Percentiles rank a stretch among this genome's conserved stretches.
Evolutionary conservation across 176 grass and related monocot species (phyloP).

Genomic region (Oryza punctata): DNA sequence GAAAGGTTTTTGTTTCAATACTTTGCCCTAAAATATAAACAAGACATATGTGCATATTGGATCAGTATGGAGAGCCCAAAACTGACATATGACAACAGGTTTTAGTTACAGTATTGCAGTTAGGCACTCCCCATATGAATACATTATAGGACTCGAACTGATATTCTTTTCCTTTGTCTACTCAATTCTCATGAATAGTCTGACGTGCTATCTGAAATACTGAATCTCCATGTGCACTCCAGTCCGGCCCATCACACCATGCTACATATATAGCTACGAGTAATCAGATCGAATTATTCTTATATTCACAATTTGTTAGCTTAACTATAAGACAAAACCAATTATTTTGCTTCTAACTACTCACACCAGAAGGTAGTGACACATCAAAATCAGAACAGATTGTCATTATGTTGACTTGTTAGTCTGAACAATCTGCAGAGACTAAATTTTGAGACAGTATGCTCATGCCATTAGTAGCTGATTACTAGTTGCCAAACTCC

Average conservation of each 20-base stretch:
- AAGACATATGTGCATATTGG: neutral
- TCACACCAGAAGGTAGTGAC: neutral
- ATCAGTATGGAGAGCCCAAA: neutral
- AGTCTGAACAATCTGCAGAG: neutral
- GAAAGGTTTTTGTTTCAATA: neutral
- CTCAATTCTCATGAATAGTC: neutral
- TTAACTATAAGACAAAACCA: neutral
- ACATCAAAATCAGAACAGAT: slow-evolving; percentile 27
- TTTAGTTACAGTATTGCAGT: neutral
- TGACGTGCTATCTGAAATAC: neutral
- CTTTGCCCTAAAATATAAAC: neutral
- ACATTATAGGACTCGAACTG: neutral
- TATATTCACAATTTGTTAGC: neutral
- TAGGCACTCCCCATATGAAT: neutral
- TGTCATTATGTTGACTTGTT: slow-evolving; percentile 24
- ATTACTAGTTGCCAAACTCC: slow-evolving; percentile 21
- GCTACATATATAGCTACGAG: neutral
- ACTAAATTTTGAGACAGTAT: slow-evolving; percentile 24
- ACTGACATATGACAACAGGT: neutral
- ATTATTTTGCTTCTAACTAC: neutral
- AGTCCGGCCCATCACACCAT: neutral
- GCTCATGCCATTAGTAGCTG: neutral
- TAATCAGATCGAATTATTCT: neutral
- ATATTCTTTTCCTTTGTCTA: neutral
- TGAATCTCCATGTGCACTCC: neutral